Evolutionary conservation across 495 filamentous ascomycete genomes (phyloP).

Genomic region (Penicillium diatomitis): DNA sequence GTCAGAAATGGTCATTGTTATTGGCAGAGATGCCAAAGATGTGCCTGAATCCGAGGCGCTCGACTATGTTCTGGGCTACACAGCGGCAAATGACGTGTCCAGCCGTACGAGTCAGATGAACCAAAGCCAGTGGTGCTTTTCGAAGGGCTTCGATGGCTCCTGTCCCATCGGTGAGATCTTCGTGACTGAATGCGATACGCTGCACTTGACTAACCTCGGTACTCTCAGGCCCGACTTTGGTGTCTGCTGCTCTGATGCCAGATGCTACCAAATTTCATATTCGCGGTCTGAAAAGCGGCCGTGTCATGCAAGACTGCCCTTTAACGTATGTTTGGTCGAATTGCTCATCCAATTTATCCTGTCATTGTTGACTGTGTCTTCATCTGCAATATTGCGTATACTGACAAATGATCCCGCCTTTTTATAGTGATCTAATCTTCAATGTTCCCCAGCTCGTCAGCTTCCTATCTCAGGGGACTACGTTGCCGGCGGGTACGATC

Average conservation of each 20-base stretch:
- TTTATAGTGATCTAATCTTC: constrained; percentile 63
- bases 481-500: constrained; percentile 67
- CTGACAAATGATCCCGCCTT: not conserved
- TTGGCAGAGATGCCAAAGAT: constrained; percentile 59
- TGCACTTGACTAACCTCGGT: not conserved
- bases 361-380: not conserved
- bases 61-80: constrained; percentile 70
- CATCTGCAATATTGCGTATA: too few relatives aligned
- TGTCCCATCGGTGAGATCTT: constrained; percentile 56
- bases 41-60: constrained; percentile 61
- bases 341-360: not conserved
- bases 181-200: not conserved
- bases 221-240: constrained; percentile 42
- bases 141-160: constrained; percentile 77
- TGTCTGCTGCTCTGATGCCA: constrained; percentile 42
- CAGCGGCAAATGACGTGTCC: constrained; percentile 72
- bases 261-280: constrained; percentile 60
- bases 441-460: constrained; percentile 61
- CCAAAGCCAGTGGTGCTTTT: constrained; percentile 70
- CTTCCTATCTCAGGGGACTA: constrained; percentile 70
- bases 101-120: constrained; percentile 74
- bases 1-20: constrained; percentile 69
- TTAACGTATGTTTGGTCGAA: constrained; percentile 30
- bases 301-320: constrained; percentile 55
- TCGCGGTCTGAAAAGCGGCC: constrained; percentile 57